Base-by-base conservation (phyloP, 2,329 filamentous ascomycete species). In the Chaetomium globosum region DNA sequence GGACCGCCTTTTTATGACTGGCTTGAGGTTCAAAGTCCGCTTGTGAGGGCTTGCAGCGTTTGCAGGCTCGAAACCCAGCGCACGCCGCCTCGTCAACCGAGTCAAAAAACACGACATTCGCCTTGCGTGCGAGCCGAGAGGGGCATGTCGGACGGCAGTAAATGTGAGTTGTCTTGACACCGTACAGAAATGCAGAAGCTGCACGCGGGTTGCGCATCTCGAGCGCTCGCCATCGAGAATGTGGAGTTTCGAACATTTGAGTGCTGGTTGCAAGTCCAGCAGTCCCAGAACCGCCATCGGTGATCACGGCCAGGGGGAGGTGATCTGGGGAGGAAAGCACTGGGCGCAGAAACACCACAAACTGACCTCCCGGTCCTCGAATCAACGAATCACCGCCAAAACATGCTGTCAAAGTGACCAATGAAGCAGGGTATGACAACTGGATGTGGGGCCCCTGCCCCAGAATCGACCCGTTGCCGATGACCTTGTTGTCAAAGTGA, bases 91-190 rank as follows among this genome's bases (percentile, higher is more conserved):
- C 62, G 4, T 4, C 49, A 2, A 49, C 19, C 8, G 36, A 9
- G 36, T 54, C 49, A n/a, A 43, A 54, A 33, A 61, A 63, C 12
- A 51, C n/a, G 61, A 63, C 31, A 31, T 63, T 63, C 3, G 61
- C 61, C 10, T 19, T 54, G 16, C 61, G 19, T 1, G 61, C 61
- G 6, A 63, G 53, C 9, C 53, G 39, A 6, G 54, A 36, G 21
- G 39, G 39, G 16, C 61, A 63, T 9, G 46, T 33, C 4, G 61
- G 61, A 23, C 54, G 61, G 53, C 61, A 63, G n/a, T 49, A 63
- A 2, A 63, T 52, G 7, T 23, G 9, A 3, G 61, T 63, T 28
- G 53, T 63, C 13, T 16, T 57, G 53, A 57, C 61, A 8, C 21
- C 53, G 30, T 63, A 63, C 21, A 63, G 2, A n/a, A 63, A 63